Percentiles rank a stretch among this genome's conserved stretches.
These are phyloP conservation scores for Colletotrichum melonis DNA, from an alignment of 2,329 filamentous ascomycete species.

Conservation along the genomic window DNA sequence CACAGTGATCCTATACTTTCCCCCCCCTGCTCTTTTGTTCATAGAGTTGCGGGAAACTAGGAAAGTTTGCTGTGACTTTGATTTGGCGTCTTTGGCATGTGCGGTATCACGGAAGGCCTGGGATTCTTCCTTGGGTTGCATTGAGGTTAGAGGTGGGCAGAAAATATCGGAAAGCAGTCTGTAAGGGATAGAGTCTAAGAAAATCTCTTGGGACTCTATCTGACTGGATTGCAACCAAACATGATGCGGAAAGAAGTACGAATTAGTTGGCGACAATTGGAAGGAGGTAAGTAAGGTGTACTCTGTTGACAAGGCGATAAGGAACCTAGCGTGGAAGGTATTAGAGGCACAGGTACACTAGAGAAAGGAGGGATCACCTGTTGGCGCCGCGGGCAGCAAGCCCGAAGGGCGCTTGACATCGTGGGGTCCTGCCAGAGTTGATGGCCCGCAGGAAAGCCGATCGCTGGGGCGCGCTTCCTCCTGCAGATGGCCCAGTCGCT, in stretches of 20 bases:
- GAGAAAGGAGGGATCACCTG: not conserved
- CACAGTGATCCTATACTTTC: not conserved
- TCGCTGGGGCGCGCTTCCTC: constrained; percentile 19
- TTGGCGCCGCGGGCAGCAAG: not conserved
- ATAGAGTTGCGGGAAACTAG: constrained; percentile 32
- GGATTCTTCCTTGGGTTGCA: not conserved
- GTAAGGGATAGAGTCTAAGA: not conserved
- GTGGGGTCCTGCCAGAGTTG: not conserved
- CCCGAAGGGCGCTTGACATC: not conserved
- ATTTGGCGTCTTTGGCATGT: not conserved
- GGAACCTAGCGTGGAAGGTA: not conserved
- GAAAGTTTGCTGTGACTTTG: not conserved
- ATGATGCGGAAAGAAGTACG: not conserved
- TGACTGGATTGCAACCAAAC: not conserved
- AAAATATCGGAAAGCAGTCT: not conserved
- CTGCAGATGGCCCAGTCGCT: constrained; percentile 1
- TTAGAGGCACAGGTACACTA: not conserved
- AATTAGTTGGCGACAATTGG: not conserved
- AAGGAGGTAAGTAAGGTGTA: no score
- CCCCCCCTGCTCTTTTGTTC: not conserved
- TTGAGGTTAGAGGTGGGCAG: not conserved
- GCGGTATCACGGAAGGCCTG: not conserved
- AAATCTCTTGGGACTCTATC: not conserved
- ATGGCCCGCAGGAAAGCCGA: constrained; percentile 26
- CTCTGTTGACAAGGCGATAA: no score